phyloP scores from a whole-genome alignment of 768 basidiomycete species.

The Leucosporidium creatinivorum region DNA sequence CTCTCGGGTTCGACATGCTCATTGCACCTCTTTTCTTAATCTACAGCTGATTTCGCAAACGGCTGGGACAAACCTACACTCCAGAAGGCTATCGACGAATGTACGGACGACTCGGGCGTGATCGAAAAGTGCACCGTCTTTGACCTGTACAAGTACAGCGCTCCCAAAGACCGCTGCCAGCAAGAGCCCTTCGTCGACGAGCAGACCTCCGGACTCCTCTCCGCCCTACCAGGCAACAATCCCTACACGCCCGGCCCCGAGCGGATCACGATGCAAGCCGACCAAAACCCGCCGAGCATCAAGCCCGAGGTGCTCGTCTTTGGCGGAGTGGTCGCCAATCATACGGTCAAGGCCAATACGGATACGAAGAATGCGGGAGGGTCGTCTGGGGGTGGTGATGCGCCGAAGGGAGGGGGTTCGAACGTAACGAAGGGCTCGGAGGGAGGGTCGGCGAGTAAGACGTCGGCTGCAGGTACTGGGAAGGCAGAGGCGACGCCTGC shows the following conservation, averaged over 20 bases:
- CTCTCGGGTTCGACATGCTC: too few species aligned
- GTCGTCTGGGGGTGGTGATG: too few species aligned
- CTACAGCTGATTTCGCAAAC: slow-evolving; percentile 22
- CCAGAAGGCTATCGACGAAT: slow-evolving; percentile 30
- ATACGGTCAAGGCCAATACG: too few species aligned
- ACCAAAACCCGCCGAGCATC: too few species aligned
- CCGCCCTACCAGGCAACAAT: slow-evolving; percentile 18
- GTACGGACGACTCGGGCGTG: slow-evolving; percentile 27
- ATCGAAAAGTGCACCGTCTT: slow-evolving; percentile 19
- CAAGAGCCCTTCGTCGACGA: slow-evolving; percentile 8
- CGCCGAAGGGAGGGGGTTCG: too few species aligned
- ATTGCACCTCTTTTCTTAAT: not conserved
- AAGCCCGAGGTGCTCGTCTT: too few species aligned
- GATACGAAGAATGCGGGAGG: too few species aligned
- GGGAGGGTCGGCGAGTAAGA: too few species aligned
- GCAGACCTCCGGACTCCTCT: slow-evolving; percentile 1
- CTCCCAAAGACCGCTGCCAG: not conserved
- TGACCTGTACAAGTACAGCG: slow-evolving; percentile 8
- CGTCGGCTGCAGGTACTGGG: too few species aligned
- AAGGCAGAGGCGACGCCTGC: too few species aligned
- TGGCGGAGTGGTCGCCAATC: too few species aligned
- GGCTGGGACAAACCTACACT: slow-evolving; percentile 32
- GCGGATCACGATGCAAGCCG: slow-evolving; percentile 45
- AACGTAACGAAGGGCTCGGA: too few species aligned
- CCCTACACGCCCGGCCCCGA: not conserved